phyloP scores from a whole-genome alignment of 805 yeast species.

The Komagataella populi region DNA sequence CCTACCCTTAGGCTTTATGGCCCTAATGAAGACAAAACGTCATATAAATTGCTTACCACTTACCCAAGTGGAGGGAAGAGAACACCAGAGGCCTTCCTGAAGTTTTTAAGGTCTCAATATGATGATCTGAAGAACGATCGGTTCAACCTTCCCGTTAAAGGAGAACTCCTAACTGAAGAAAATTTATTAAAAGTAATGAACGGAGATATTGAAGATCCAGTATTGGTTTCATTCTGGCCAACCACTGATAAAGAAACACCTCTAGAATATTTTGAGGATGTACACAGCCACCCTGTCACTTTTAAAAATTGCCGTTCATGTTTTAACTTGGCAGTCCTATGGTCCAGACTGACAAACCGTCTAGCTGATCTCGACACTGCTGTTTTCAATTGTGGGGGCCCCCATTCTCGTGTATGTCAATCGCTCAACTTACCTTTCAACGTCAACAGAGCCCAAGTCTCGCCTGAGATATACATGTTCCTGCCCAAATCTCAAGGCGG shows the following conservation, averaged over 20 bases:
- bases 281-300: constrained; percentile 15
- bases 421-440: constrained; percentile 26
- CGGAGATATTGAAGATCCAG: constrained; percentile 45
- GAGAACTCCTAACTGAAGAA: constrained; percentile 17
- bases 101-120: constrained; percentile 41
- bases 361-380: constrained; percentile 25
- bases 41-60: constrained; percentile 22
- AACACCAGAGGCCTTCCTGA: constrained; percentile 32
- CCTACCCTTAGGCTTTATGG: constrained; percentile 66
- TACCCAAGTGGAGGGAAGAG: constrained; percentile 35
- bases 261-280: constrained; percentile 15
- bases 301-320: constrained; percentile 36
- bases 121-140: constrained; percentile 27
- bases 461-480: constrained; percentile 19
- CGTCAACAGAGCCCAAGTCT: background rate
- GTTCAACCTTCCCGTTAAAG: constrained; percentile 25
- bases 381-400: constrained; percentile 42
- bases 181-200: constrained; percentile 27
- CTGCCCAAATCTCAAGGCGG: constrained; percentile 39
- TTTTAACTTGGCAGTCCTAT: constrained; percentile 33
- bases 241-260: constrained; percentile 27
- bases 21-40: constrained; percentile 28
- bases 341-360: constrained; percentile 46
- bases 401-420: constrained; percentile 35
- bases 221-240: constrained; percentile 57